Evolutionary conservation across 148 eudicot species (phyloP), one percentile per base, ranked within the genome.

Genomic region (Fagopyrum homotropicum): DNA sequence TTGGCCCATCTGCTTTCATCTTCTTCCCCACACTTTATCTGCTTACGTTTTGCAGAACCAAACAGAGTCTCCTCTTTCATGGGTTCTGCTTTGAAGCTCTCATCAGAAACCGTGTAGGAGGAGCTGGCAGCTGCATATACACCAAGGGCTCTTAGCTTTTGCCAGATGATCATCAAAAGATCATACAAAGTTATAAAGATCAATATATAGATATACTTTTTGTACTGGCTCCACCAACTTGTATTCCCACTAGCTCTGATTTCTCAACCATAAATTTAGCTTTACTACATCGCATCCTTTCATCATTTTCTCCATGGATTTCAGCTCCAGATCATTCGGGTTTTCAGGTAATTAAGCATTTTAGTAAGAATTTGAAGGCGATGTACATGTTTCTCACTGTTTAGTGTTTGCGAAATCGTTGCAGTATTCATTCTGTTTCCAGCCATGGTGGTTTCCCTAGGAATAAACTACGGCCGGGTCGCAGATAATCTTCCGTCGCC

Each of bases 391-490:
- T 66, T 64, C 70, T 40, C 45, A 64, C 70, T 11, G 3, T 35
- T 64, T 63, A 35, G 7, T 10, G 45, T 40, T 66, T 66, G 46
- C 43, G 47, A 46, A 22, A 49, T 49, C 43, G 47, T 14, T 14
- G 43, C 71, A 66, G 71, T 66, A 15, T n/a, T 35, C 5, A 0
- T 66, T 14, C 6, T 80, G 22, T 48, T 72, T 15, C 79, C 75
- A 19, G 44, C 78, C 10, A 52, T 78, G 77, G 80, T 30, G 26
- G 49, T 44, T 30, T 82, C 91, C 4, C 48, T 93, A 1, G 98
- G 98, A 2, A 86, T 93, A 66, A 93, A 93, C 87, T 93, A 93
- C 83, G 98, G 98, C 11, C 98, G 88, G 63, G 77, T 91, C 16
- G 98, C 91, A 9, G 73, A 89, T 85, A 91, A 93, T 70, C 87